Conservation (phyloP, 192 early-diverging fungal species). For the Coemansia sp. region DNA sequence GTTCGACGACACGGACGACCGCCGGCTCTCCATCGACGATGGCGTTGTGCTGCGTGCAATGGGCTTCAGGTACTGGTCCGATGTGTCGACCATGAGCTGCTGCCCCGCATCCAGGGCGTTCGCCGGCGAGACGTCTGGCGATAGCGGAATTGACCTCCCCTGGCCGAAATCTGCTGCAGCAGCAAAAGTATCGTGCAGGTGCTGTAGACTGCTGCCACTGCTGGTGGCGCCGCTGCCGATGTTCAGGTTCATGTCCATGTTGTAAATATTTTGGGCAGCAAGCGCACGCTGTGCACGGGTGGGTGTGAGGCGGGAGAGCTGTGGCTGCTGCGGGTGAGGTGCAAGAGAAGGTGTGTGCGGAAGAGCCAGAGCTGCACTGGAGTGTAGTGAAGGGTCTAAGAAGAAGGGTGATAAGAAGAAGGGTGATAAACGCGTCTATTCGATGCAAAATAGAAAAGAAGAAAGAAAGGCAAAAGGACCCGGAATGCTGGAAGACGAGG, state of each 20-base stretch:
- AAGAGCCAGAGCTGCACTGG: background rate
- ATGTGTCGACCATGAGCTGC: slow-evolving; percentile 46
- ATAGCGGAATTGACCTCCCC: slow-evolving; percentile 38
- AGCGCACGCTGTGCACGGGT: background rate
- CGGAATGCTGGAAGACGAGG: slow-evolving; percentile 5
- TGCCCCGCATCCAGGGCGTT: slow-evolving; percentile 31
- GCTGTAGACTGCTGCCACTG: slow-evolving; percentile 31
- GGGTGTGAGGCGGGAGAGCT: background rate
- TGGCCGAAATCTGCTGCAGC: slow-evolving; percentile 23
- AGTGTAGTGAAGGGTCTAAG: background rate
- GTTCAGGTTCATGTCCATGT: slow-evolving; percentile 32
- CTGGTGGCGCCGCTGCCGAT: slow-evolving; percentile 9
- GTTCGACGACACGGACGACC: slow-evolving; percentile 49
- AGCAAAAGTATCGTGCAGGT: slow-evolving; percentile 42
- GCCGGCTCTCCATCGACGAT: slow-evolving; percentile 50
- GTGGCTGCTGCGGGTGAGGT: background rate
- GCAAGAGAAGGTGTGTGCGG: background rate
- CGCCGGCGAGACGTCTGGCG: slow-evolving; percentile 37
- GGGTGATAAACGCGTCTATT: slow-evolving; percentile 4
- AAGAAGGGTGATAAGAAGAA: background rate
- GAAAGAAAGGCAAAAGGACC: background rate
- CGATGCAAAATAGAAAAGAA: slow-evolving; percentile 6
- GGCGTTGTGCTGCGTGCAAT: slow-evolving; percentile 51
- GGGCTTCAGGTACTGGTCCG: slow-evolving; percentile 55
- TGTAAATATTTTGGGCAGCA: background rate